Evolutionary conservation across 2,329 filamentous ascomycete species (phyloP).

Genomic region (Alternaria triticimaculans): DNA sequence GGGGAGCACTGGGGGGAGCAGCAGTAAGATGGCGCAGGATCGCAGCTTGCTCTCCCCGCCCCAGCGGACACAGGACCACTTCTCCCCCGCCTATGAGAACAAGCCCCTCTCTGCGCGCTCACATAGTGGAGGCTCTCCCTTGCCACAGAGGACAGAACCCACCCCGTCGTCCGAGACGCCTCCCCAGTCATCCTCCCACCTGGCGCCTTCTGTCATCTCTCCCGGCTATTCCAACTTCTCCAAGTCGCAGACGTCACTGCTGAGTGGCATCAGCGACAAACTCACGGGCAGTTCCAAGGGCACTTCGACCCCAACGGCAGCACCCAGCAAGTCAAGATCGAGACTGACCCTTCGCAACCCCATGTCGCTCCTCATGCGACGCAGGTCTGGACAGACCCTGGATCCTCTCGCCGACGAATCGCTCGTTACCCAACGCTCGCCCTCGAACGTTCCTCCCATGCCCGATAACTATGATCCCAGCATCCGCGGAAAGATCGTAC

Average conservation of each 20-base stretch:
- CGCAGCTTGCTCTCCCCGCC: slow-evolving; percentile 27
- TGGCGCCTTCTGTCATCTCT: slow-evolving; percentile 32
- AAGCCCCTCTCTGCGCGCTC: slow-evolving; percentile 26
- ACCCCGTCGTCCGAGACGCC: slow-evolving; percentile 21
- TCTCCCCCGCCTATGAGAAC: slow-evolving; percentile 29
- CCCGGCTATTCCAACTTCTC: slow-evolving; percentile 37
- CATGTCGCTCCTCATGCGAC: slow-evolving; percentile 64
- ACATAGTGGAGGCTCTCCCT: slow-evolving; percentile 29
- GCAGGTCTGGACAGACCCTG: slow-evolving; percentile 61
- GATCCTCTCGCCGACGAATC: slow-evolving; percentile 58
- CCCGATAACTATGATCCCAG: slow-evolving; percentile 69
- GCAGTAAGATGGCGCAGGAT: slow-evolving; percentile 16
- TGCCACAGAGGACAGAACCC: slow-evolving; percentile 30
- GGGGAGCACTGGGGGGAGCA: slow-evolving; percentile 9
- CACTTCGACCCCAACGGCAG: slow-evolving; percentile 23
- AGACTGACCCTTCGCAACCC: slow-evolving; percentile 65
- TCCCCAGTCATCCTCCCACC: slow-evolving; percentile 26
- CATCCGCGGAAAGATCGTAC: slow-evolving; percentile 67
- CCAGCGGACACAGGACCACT: slow-evolving; percentile 23
- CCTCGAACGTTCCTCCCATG: slow-evolving; percentile 54
- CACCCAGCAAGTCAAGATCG: slow-evolving; percentile 52
- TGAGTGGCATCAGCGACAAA: slow-evolving; percentile 42
- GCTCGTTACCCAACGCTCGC: slow-evolving; percentile 56
- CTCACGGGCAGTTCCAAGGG: slow-evolving; percentile 31
- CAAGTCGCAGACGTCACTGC: slow-evolving; percentile 43